Evolutionary conservation across 1,284 basidiomycete species (phyloP), one percentile per base, ranked within the genome.

Genomic region (Cutaneotrichosporon cutaneum): DNA sequence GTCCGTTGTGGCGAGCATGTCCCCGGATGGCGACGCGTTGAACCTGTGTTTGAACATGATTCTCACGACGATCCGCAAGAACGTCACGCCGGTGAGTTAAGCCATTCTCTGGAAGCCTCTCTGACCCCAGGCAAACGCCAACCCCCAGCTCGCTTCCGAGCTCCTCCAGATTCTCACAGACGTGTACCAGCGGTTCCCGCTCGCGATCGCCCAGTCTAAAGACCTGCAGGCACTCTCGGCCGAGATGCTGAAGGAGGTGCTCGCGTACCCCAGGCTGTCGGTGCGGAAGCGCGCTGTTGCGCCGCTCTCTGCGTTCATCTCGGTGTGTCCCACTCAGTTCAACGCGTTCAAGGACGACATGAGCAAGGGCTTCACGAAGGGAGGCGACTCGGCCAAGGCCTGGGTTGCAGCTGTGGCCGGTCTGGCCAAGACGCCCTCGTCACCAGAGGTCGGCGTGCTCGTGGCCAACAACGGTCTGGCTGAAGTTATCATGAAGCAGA

Each of bases 121-220:
- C 56, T 58, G n/a, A 54, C 67, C 59, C 57, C 56, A 68, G 71
- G 24, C 72, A 89, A 88, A 75, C 84, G 50, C 81, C 82, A 65
- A 90, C 87, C 9, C 90, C 88, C 52, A 94, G 93, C 77, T 89
- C 88, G 33, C 84, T 89, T 66, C 96, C 56, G 94, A 97, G 78
- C 90, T 90, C 0, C 83, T 97, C 13, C 89, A 94, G 45, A 94
- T 95, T 61, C 83, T 98, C 21, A 88, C 91, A 10, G 95, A 97
- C 74, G 85, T 98, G 64, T 91, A 94, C 75, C 85, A 85, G 63
- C 88, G 94, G 47, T 95, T 95, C 82, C 89, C 90, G 14, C 80
- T 83, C 36, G 61, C 89, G 64, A 80, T 92, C n/a, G 80, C 87
- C 5, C 82, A 84, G 60, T 82, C 85, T 6, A 75, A 70, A 1